Evolutionary conservation across 75 land plant species (phyloP).

Genomic region (Selaginella moellendorffii): DNA sequence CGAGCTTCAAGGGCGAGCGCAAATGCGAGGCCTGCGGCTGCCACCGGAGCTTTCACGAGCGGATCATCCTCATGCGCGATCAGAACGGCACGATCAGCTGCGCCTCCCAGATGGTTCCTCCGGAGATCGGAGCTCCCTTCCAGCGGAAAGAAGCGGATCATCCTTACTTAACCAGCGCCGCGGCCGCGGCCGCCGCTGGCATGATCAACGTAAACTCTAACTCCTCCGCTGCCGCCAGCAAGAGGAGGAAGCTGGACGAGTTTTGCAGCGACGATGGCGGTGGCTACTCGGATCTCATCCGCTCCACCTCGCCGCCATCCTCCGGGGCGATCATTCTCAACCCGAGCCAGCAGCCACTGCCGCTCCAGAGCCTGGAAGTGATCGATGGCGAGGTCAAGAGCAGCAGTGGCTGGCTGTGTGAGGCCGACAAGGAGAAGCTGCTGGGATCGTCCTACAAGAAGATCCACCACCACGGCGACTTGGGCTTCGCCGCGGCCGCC

Average conservation of each 20-base stretch:
- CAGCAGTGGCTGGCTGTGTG: background rate
- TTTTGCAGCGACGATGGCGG: too few species aligned
- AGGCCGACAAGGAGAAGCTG: background rate
- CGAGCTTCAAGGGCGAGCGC: background rate
- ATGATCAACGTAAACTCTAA: too few species aligned
- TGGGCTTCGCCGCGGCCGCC: too few species aligned
- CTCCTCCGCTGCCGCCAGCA: background rate
- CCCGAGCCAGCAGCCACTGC: background rate
- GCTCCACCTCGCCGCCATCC: too few species aligned
- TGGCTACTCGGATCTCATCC: too few species aligned
- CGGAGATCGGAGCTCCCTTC: background rate
- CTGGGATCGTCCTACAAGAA: too few species aligned
- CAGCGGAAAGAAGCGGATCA: too few species aligned
- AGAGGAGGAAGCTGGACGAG: background rate
- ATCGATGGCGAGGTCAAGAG: background rate
- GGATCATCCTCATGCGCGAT: background rate
- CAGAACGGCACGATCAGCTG: background rate
- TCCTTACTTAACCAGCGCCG: too few species aligned
- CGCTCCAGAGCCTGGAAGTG: background rate
- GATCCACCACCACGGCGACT: too few species aligned
- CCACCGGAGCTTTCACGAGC: background rate
- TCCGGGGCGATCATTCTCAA: too few species aligned
- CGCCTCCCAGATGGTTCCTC: background rate
- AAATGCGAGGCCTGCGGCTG: background rate
- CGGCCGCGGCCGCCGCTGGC: too few species aligned